A percentile compares a stretch with the other conserved stretches of the same genome.
Conservation (phyloP, 768 basidiomycete species). For the Clathrus columnatus region DNA sequence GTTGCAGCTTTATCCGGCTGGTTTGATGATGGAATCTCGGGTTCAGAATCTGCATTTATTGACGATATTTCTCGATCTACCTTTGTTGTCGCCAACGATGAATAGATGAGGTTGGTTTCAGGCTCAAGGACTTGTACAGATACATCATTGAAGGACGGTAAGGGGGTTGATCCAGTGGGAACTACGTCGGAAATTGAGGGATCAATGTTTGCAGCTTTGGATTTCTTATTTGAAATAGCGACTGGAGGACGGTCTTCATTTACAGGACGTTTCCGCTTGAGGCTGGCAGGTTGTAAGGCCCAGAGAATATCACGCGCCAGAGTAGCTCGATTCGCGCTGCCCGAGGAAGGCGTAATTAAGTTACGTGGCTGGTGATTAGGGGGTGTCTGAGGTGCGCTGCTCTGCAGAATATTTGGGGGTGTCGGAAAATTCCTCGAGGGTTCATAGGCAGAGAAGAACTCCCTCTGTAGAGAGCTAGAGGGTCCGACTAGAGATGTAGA, state of each 20-base stretch:
- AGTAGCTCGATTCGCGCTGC: not conserved
- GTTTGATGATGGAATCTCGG: too few species aligned
- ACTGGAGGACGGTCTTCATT: not conserved
- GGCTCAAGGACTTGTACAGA: too few species aligned
- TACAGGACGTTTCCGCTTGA: constrained; percentile 2
- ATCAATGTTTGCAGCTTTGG: not conserved
- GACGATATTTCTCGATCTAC: too few species aligned
- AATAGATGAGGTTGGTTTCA: too few species aligned
- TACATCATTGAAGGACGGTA: too few species aligned
- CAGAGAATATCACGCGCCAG: constrained; percentile 2
- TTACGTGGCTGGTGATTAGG: not conserved
- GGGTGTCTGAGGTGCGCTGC: not conserved
- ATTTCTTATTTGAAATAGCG: not conserved
- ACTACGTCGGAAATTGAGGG: not conserved
- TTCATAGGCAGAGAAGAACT: too few species aligned
- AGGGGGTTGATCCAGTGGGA: too few species aligned
- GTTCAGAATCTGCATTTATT: too few species aligned
- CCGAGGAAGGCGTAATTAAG: not conserved
- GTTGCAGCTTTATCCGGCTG: too few species aligned
- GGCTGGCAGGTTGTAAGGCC: constrained; percentile 3
- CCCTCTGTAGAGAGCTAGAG: too few species aligned
- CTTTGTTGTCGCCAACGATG: too few species aligned
- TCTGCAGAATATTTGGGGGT: not conserved
- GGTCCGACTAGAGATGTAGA: too few species aligned
- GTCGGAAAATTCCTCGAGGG: not conserved